phyloP scores from a whole-genome alignment of 1,139 yeast species.

The Debaryomyces fabryi region DNA sequence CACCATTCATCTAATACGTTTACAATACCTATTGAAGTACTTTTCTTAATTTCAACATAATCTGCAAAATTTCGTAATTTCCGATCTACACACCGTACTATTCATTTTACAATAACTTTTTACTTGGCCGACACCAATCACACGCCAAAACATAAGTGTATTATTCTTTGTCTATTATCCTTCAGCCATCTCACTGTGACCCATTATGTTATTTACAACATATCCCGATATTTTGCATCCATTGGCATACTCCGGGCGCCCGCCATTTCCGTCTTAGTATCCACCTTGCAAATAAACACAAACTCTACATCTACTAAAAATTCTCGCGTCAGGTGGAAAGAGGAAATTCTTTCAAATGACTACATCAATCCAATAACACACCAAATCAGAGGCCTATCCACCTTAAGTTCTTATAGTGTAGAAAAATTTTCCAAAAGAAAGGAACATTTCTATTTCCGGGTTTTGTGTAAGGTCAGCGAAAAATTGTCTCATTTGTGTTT shows the following conservation, averaged over 20 bases:
- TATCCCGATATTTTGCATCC: not conserved
- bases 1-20: too few relatives aligned
- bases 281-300: not conserved
- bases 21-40: too few relatives aligned
- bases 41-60: too few relatives aligned
- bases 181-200: too few relatives aligned
- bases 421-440: not conserved
- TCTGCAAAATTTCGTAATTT: too few relatives aligned
- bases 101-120: too few relatives aligned
- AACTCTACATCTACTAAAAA: not conserved
- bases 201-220: not conserved
- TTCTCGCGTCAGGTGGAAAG: not conserved
- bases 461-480: constrained; percentile 7
- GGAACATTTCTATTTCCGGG: constrained; percentile 1
- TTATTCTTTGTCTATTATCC: too few relatives aligned
- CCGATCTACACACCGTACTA: too few relatives aligned
- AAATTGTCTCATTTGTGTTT: constrained; percentile 7
- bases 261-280: too few relatives aligned
- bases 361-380: not conserved
- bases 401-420: not conserved
- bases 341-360: not conserved
- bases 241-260: not conserved
- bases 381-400: not conserved
- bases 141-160: too few relatives aligned
- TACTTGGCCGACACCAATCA: too few relatives aligned